A percentile compares a stretch with the other conserved stretches of the same genome.
These are phyloP conservation scores for Coccinonectria pachysandricola DNA, from an alignment of 2,329 filamentous ascomycete species.

Conservation along the genomic window DNA sequence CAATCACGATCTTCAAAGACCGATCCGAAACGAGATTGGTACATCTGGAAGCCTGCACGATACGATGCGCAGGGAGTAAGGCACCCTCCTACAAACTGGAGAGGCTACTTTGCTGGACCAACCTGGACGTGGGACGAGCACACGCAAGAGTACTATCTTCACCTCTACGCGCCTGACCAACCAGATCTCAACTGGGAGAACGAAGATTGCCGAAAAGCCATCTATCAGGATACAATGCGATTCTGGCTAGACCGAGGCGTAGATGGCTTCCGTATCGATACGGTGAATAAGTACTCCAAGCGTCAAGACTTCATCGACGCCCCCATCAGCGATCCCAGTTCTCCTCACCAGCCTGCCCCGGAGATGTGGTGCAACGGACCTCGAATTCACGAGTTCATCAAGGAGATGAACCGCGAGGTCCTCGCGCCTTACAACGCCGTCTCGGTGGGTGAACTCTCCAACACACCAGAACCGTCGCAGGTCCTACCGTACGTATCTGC, in stretches of 20 bases:
- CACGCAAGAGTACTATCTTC: conserved; percentile 43
- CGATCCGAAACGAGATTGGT: conserved; percentile 49
- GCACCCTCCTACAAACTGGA: conserved; percentile 50
- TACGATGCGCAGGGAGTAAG: conserved; percentile 42
- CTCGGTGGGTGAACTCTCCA: conserved; percentile 53
- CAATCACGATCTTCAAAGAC: conserved; percentile 39
- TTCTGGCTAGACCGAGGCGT: conserved; percentile 66
- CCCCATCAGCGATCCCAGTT: conserved; percentile 29
- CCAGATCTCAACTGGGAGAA: conserved; percentile 74
- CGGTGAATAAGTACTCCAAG: conserved; percentile 59
- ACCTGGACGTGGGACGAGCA: conserved; percentile 44
- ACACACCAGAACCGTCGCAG: conserved; percentile 39
- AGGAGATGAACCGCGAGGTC: conserved; percentile 45
- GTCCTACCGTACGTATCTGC: conserved; percentile 46
- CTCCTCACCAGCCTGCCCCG: conserved; percentile 31
- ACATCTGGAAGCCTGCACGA: conserved; percentile 52
- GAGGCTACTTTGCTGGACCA: conserved; percentile 34
- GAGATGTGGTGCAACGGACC: conserved; percentile 51
- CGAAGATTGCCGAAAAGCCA: conserved; percentile 51
- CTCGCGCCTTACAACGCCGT: conserved; percentile 46
- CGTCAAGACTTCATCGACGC: conserved; percentile 45
- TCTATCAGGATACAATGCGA: conserved; percentile 54
- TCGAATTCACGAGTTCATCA: conserved; percentile 50
- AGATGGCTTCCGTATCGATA: conserved; percentile 57
- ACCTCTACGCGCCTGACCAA: conserved; percentile 58